Percentiles rank a stretch among this genome's conserved stretches.
Evolutionary conservation across 306 rosid species (phyloP).

Genomic region (Malus asiatica): DNA sequence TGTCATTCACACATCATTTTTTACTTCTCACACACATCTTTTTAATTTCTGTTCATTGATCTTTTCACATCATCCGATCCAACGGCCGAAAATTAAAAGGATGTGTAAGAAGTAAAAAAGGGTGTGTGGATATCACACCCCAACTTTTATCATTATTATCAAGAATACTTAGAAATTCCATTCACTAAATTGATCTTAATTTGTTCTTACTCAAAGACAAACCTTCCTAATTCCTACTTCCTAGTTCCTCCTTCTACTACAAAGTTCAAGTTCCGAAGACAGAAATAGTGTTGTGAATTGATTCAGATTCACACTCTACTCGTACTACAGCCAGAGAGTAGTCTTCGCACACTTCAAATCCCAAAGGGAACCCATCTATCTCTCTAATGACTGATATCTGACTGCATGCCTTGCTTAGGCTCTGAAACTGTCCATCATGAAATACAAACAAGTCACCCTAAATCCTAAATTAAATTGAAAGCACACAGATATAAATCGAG

Average conservation of each 20-base stretch:
- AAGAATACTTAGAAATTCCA: background rate
- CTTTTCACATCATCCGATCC: too few relatives aligned
- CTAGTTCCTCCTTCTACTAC: slow-evolving; percentile 12
- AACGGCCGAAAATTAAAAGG: too few relatives aligned
- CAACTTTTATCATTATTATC: too few relatives aligned
- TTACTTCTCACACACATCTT: too few relatives aligned
- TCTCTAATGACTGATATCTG: background rate
- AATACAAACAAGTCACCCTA: background rate
- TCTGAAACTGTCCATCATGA: background rate
- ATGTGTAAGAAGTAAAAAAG: too few relatives aligned
- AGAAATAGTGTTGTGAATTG: background rate
- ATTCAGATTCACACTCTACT: slow-evolving; percentile 3
- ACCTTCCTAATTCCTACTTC: background rate
- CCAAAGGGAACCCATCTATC: slow-evolving; percentile 35
- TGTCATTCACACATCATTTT: too few relatives aligned
- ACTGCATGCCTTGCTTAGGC: background rate
- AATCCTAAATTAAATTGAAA: background rate
- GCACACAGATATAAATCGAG: background rate
- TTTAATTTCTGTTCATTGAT: too few relatives aligned
- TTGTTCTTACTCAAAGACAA: background rate
- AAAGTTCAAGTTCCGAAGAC: slow-evolving; percentile 35
- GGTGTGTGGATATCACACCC: too few relatives aligned
- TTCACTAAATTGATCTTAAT: background rate
- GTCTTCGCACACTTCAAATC: slow-evolving; percentile 37
- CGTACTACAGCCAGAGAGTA: background rate